Base-by-base conservation (phyloP, 495 filamentous ascomycete genomes). In the Paragyromitra xinjiangensis region DNA sequence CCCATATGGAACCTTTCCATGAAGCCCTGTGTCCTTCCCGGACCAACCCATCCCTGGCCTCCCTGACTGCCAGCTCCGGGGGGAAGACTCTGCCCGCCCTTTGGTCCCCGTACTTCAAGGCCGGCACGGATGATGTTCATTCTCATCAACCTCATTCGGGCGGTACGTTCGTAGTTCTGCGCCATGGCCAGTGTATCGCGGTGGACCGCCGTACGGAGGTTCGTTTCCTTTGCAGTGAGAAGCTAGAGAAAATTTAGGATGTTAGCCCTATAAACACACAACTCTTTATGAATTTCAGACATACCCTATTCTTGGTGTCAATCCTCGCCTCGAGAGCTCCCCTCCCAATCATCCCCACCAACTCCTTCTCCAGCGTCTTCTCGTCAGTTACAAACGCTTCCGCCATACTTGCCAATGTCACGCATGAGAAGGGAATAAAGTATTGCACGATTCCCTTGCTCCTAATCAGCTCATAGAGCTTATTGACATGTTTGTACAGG, bases 381-480 rank as follows among this genome's bases (percentile, higher is more conserved):
- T 86, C 69, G 8, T 64, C 29, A 24, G 79, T 77, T 12, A 39
- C 71, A n/a, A 84, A 95, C 9, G 90, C 89, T 44, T 87, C 86
- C 9, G 90, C 87, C 87, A 95, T 88, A 26, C 88, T 91, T 9
- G 89, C 87, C 6, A 95, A 83, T 2, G 88, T 92, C 56, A 94
- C 91, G 50, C 88, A 89, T 29, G 89, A 93, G 83, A 93, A 95
- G 0, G 93, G 93, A 29, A 93, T 86, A 62, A 94, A 89, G 83
- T 97, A 98, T 82, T 97, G 93, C 64, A 95, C 88, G 74, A 99
- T 98, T 69, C 94, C 92, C 83, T 98, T 98, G 79, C 88, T 92
- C 74, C 96, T 89, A 80, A 99, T 92, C 58, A 86, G 84, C 24
- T 86, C 84, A 84, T 92, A 94, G 34, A 99, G 85, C 4, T 85